Conservation (phyloP, 179 eudicot species). For the Pouteria campechiana region DNA sequence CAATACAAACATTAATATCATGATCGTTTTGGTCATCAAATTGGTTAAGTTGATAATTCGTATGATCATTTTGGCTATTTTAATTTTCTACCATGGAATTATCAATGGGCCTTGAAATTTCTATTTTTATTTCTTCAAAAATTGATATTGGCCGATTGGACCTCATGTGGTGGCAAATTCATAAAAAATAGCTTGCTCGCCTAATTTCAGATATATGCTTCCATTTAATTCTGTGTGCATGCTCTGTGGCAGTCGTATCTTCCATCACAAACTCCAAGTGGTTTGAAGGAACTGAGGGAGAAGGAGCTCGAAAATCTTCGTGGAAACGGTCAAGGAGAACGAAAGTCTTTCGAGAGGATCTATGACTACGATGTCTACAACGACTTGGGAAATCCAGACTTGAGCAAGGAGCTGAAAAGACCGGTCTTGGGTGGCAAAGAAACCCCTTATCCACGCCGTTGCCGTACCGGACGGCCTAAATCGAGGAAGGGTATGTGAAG, state of each 20-base stretch:
- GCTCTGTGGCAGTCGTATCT: constrained; percentile 57
- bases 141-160: not conserved
- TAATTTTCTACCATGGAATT: not conserved
- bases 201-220: too few species aligned
- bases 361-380: constrained; percentile 81
- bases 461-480: constrained; percentile 88
- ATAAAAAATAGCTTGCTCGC: too few species aligned
- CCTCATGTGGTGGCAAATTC: too few species aligned
- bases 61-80: too few species aligned
- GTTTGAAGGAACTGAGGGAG: constrained; percentile 68
- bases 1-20: too few species aligned
- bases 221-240: not conserved
- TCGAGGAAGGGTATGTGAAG: too few species aligned
- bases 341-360: constrained; percentile 60
- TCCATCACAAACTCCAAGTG: constrained; percentile 79
- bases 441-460: constrained; percentile 81
- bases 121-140: not conserved
- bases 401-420: constrained; percentile 39
- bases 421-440: constrained; percentile 67
- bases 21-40: too few species aligned
- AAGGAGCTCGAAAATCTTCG: constrained; percentile 61
- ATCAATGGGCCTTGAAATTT: not conserved
- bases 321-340: constrained; percentile 70
- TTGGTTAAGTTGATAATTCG: too few species aligned
- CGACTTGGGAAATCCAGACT: constrained; percentile 89